Evolutionary conservation across 768 basidiomycete genomes (phyloP), one percentile per base, ranked within the genome.

Genomic region (Panaeolus papilionaceus): DNA sequence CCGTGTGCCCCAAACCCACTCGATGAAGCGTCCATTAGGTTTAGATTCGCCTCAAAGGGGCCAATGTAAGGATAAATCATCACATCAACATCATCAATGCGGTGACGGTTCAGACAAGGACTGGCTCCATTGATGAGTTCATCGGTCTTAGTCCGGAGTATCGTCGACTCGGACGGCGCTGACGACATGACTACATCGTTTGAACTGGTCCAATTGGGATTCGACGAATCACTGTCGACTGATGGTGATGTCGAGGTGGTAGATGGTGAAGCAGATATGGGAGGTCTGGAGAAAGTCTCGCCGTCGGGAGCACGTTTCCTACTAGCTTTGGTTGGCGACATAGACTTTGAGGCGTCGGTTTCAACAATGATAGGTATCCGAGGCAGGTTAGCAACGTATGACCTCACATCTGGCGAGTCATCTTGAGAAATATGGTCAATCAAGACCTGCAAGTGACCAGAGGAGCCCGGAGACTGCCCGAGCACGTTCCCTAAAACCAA

Each of bases 321-420:
- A 42, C 23, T 64, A 33, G 62, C 28, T 38, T 44, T 63, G 28
- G 39, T 44, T 38, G 66, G 65, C 12, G 68, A 61, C 33, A 38
- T 45, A n/a, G 68, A 54, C 16, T 65, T 69, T 38, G 26, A 40
- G 16, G 49, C 33, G 26, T 51, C 49, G 49, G 5, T 37, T 16
- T 58, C 54, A 58, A 33, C 33, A 5, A 58, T n/a, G 3, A 58
- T 12, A 16, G 54, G 54, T 4, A 58, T 16, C 12, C 54, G 54
- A 33, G 54, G 65, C 63, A 65, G 65, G 62, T 51, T 62, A 63
- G 61, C 82, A 65, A 89, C 82, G 71, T 88, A 92, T 51, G 89
- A 83, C 71, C 81, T 84, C 66, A 92, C 91, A 73, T 90, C 89
- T 69, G 81, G 79, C 62, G 89, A 90, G 49, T 74, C 67, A 75